These are phyloP conservation scores for Cordyceps militaris DNA, from an alignment of 2,329 filamentous ascomycete genomes.

Conservation along the genomic window DNA sequence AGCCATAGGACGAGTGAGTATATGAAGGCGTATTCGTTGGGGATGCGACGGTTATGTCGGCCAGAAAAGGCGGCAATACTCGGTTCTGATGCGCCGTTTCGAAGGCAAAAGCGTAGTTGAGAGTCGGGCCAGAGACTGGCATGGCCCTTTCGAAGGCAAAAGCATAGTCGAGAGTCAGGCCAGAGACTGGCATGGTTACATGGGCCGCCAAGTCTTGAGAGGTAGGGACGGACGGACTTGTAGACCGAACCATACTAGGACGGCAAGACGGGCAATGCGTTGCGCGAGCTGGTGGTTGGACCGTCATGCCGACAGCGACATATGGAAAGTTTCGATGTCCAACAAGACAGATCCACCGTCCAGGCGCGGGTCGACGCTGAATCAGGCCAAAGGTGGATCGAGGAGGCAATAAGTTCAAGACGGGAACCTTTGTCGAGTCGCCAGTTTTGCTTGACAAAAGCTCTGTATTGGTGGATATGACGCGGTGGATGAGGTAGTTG, in stretches of 20 bases:
- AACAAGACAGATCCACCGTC: background rate
- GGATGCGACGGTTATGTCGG: no score
- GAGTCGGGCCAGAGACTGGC: background rate
- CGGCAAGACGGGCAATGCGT: background rate
- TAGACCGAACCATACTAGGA: background rate
- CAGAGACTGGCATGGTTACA: background rate
- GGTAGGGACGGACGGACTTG: background rate
- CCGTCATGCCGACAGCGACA: background rate
- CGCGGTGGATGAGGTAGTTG: background rate
- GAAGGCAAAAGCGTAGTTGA: background rate
- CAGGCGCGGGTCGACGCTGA: background rate
- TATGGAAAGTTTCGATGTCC: no score
- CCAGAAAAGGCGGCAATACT: no score
- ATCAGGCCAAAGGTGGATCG: background rate
- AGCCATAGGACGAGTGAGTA: no score
- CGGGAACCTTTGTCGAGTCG: background rate
- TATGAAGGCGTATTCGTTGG: no score
- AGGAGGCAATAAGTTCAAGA: background rate
- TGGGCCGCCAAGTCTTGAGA: background rate
- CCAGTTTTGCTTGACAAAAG: background rate
- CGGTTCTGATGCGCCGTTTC: no score
- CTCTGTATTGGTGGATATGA: background rate
- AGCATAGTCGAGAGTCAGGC: background rate
- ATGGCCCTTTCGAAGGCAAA: constrained; percentile 4
- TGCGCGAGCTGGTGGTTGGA: no score